Base-by-base conservation (phyloP, 1,284 basidiomycete genomes). In the Rhodotorula sp. region DNA sequence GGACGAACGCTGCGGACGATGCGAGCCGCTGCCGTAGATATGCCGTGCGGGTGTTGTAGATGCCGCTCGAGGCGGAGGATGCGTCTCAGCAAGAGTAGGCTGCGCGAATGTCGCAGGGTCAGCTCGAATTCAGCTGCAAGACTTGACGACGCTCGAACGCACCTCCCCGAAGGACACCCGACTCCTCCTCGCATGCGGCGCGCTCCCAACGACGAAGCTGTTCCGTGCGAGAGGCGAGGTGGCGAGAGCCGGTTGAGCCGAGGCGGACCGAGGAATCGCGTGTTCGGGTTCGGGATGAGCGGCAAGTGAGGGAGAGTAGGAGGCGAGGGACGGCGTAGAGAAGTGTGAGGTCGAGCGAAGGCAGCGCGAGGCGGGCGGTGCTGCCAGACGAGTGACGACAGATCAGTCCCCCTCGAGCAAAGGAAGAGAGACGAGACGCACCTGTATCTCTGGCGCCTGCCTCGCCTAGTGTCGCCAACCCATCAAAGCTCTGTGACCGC, bases 331-430 rank as follows among this genome's bases (percentile, higher is more conserved):
- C 8, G 40, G 44, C 1, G 26, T 48, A 3, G 50, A 28, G 7
- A 20, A 15, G 28, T 9, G 11, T 10, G 44, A 16, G 26, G 20
- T 62, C 54, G 34, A 68, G 48, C 1, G 58, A 55, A 22, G 69
- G 52, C 11, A 68, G 55, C 0, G 69, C 65, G 69, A 71, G 4
- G 62, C 59, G 1, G 65, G 62, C 37, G 63, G 65, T 13, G 40
- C 69, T 71, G 65, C n/a, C 10, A 1, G 16, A 40, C 37, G n/a
- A 55, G 28, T 7, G 3, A 4, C 10, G 34, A 5, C 6, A 22
- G 20, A 26, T 24, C 22, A 31, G 44, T n/a, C n/a, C 4, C 22
- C 5, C 26, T 1, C 8, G 15, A 24, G 22, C 6, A 3, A 2
- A 40, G n/a, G 1, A 28, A 30, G 31, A 40, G 15, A n/a, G 24